A percentile compares a stretch with the other conserved stretches of the same genome.
phyloP scores from a whole-genome alignment of 148 eudicot genomes.

The Cornus florida region DNA sequence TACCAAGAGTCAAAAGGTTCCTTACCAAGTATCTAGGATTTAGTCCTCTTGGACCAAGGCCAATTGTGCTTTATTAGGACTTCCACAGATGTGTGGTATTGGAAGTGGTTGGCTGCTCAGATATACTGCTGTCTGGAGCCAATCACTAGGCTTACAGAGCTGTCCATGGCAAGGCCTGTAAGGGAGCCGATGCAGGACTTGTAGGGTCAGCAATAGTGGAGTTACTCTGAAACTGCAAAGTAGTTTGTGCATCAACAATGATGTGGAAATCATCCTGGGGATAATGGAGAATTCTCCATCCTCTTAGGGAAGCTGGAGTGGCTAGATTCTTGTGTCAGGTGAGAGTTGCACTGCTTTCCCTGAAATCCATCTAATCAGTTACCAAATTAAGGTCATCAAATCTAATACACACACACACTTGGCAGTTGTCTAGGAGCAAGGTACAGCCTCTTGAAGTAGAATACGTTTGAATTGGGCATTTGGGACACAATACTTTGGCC shows the following conservation, averaged over 20 bases:
- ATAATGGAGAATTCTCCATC: background rate
- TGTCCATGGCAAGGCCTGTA: background rate
- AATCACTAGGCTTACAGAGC: background rate
- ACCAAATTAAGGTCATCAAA: background rate
- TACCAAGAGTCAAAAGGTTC: background rate
- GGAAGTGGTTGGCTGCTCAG: too few species aligned
- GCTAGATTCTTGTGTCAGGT: background rate
- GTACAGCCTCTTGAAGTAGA: background rate
- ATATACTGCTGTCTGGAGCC: too few species aligned
- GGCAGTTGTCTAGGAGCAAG: background rate
- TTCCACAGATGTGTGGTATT: background rate
- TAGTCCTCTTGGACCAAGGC: background rate
- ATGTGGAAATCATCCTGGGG: background rate
- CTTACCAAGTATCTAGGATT: background rate
- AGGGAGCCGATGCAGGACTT: background rate
- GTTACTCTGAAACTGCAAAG: too few species aligned
- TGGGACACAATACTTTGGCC: background rate
- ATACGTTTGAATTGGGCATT: background rate
- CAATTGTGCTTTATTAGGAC: background rate
- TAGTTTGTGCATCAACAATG: background rate
- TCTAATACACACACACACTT: background rate
- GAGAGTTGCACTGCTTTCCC: background rate
- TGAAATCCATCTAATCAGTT: background rate
- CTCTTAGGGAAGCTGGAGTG: background rate
- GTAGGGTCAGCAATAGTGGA: too few species aligned